These are phyloP conservation scores for Elongisporangium undulatum DNA, from an alignment of 352 stramenopile genomes.

Conservation along the genomic window DNA sequence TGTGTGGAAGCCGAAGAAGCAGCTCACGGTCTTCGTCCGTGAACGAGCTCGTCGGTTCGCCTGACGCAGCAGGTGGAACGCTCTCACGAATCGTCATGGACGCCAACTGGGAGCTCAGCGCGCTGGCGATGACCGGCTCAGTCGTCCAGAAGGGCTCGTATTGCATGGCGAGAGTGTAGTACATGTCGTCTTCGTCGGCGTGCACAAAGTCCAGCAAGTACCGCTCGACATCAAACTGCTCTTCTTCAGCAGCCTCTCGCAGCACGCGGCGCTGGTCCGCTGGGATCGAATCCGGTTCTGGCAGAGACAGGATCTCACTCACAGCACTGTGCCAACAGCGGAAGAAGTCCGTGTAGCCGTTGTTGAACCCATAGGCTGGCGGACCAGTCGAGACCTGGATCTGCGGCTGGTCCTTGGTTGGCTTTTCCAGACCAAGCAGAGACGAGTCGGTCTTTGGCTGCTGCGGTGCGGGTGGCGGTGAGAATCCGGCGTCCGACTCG, in stretches of 20 bases:
- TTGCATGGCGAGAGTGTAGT: conserved; percentile 88
- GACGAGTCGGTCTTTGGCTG: conserved; percentile 24
- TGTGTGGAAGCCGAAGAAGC: conserved; percentile 60
- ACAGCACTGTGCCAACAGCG: conserved; percentile 89
- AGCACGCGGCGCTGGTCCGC: conserved; percentile 62
- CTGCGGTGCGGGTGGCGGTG: not conserved
- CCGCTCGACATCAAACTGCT: conserved; percentile 93
- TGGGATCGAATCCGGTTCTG: conserved; percentile 83
- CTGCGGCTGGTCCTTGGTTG: conserved; percentile 1
- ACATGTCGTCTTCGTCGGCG: conserved; percentile 85
- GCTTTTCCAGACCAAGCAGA: conserved; percentile 50
- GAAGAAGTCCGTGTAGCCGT: conserved; percentile 92
- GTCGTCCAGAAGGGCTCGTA: conserved; percentile 89
- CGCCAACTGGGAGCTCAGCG: conserved; percentile 20
- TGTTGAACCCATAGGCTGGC: conserved; percentile 93
- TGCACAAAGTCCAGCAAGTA: conserved; percentile 95
- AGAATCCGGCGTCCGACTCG: not conserved
- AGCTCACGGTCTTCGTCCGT: conserved; percentile 71
- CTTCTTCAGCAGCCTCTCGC: conserved; percentile 84
- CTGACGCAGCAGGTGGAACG: conserved; percentile 3
- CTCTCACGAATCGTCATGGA: conserved; percentile 16
- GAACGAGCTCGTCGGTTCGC: conserved; percentile 16
- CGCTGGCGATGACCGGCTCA: not conserved
- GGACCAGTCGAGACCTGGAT: conserved; percentile 43
- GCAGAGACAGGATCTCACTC: conserved; percentile 92